Conservation (phyloP, 2,329 filamentous ascomycete genomes). For the Diaporthe sp. region DNA sequence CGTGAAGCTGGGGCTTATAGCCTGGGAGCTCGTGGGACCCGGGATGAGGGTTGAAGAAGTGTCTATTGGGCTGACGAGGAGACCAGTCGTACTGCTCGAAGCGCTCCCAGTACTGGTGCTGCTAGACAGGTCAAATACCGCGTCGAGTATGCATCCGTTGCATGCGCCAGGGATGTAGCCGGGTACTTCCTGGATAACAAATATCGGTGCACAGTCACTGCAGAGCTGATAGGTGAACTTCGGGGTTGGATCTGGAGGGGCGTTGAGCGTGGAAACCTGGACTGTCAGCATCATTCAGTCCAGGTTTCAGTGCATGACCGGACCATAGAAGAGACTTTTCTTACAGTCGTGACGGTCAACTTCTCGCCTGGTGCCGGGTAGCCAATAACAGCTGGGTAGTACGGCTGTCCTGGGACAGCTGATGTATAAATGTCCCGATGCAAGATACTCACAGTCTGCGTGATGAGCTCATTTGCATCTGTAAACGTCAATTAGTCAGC, state of each 20-base stretch:
- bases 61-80: no score
- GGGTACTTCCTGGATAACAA: not conserved
- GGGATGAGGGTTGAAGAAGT: not conserved
- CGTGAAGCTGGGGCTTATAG: not conserved
- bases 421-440: not conserved
- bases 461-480: no score
- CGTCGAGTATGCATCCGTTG: not conserved
- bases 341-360: not conserved
- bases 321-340: not conserved
- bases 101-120: not conserved
- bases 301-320: accelerated
- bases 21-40: not conserved
- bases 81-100: not conserved
- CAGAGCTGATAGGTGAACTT: not conserved
- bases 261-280: not conserved
- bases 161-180: not conserved
- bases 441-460: no score
- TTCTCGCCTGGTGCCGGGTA: not conserved
- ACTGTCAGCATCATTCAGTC: not conserved
- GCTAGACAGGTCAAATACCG: not conserved
- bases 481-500: no score
- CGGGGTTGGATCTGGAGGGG: not conserved
- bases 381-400: not conserved
- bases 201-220: not conserved
- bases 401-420: not conserved